Evolutionary conservation across 495 filamentous ascomycete species (phyloP).

Genomic region (Xylaria castorea): DNA sequence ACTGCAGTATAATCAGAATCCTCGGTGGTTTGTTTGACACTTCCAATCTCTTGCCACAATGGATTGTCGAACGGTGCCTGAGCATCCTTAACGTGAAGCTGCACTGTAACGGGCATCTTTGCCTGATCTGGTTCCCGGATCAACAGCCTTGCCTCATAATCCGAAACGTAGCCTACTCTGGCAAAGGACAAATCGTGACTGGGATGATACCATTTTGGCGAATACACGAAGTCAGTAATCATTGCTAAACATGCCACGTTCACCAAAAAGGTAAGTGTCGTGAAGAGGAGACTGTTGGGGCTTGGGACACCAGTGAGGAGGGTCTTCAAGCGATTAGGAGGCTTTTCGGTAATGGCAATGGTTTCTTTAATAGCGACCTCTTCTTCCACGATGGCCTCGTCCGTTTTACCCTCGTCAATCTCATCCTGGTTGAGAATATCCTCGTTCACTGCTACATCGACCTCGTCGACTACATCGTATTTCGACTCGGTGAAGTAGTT

Average conservation of each 20-base stretch:
- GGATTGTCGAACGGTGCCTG: conserved; percentile 54
- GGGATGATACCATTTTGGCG: conserved; percentile 69
- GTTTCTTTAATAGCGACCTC: conserved; percentile 61
- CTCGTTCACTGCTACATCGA: conserved; percentile 66
- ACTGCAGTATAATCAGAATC: conserved; percentile 82
- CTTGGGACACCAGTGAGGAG: conserved; percentile 80
- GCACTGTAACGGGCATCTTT: conserved; percentile 77
- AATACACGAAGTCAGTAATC: conserved; percentile 75
- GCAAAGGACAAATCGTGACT: conserved; percentile 81
- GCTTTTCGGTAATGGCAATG: conserved; percentile 49
- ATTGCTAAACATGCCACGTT: conserved; percentile 72
- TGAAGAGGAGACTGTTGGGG: conserved; percentile 63
- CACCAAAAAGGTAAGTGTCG: conserved; percentile 68
- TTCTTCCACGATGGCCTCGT: conserved; percentile 47
- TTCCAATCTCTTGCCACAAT: conserved; percentile 71
- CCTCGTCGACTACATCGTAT: conserved; percentile 66
- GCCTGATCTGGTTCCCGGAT: conserved; percentile 79
- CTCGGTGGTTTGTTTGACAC: conserved; percentile 67
- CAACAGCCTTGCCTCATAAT: conserved; percentile 78
- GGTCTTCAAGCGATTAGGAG: conserved; percentile 59
- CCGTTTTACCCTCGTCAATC: conserved; percentile 37
- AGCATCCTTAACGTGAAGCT: conserved; percentile 56
- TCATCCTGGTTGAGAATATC: conserved; percentile 46
- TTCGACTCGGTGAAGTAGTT: conserved; percentile 62
- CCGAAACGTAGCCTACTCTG: conserved; percentile 84